Conservation (phyloP, 2,329 filamentous ascomycete genomes). For the Huntiella omanensis region DNA sequence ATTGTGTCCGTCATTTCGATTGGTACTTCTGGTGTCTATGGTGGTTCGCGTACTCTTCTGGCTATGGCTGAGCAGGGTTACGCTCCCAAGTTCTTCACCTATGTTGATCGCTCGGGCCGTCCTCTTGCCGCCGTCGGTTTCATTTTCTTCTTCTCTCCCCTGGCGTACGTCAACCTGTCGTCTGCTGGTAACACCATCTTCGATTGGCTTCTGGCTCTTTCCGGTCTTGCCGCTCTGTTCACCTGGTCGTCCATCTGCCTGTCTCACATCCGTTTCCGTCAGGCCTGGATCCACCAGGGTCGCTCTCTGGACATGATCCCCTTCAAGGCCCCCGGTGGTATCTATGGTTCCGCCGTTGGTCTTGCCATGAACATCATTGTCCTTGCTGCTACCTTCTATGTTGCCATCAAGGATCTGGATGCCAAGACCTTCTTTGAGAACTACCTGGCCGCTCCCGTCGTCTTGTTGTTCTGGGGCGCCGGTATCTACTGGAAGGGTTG, state of each 20-base stretch:
- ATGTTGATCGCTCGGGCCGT: conserved; percentile 34
- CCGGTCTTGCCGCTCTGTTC: conserved; percentile 43
- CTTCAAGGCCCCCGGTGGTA: conserved; percentile 39
- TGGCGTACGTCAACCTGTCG: conserved; percentile 28
- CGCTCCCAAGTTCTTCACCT: conserved; percentile 32
- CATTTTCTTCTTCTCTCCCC: conserved; percentile 26
- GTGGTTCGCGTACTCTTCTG: conserved; percentile 34
- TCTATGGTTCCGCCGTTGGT: conserved; percentile 43
- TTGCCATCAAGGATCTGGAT: conserved; percentile 24
- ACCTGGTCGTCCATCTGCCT: conserved; percentile 48
- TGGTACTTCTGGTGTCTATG: conserved; percentile 34
- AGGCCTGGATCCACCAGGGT: conserved; percentile 38
- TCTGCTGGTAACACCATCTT: conserved; percentile 34
- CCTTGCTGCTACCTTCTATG: conserved; percentile 33
- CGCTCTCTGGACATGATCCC: conserved; percentile 45
- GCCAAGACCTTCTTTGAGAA: conserved; percentile 34
- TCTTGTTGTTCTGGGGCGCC: conserved; percentile 32
- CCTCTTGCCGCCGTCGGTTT: conserved; percentile 28
- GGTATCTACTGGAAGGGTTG: conserved; percentile 47
- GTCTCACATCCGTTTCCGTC: conserved; percentile 48
- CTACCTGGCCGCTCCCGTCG: conserved; percentile 33
- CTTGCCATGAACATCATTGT: conserved; percentile 35
- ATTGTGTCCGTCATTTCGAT: conserved; percentile 35
- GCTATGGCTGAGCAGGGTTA: conserved; percentile 38
- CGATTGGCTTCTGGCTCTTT: conserved; percentile 45